Base-by-base conservation (phyloP, 2,329 filamentous ascomycete genomes). In the Leptographium galeiforme region DNA sequence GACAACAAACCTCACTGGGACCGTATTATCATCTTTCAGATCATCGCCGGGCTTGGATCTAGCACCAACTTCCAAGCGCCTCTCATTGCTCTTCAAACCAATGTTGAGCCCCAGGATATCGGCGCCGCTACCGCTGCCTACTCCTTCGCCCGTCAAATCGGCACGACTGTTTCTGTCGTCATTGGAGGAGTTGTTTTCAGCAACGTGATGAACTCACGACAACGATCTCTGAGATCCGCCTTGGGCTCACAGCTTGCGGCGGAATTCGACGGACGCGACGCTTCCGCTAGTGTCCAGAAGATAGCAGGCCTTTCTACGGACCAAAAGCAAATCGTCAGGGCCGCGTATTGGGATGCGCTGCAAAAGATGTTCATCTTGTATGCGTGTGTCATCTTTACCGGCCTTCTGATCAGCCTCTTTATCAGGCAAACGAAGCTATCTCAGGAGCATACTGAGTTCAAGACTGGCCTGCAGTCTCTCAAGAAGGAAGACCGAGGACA, bases 61-160 rank as follows among this genome's bases (percentile, higher is more conserved):
- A 79, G 79, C 0, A 73, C 77, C 43, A 77, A 78, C 59, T 78
- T 81, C 62, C 76, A 82, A 60, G 67, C 76, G 0, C 81, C 78
- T 0, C 65, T 82, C 25, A 72, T 82, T 34, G 76, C 77, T 1
- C 70, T 85, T 8, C 82, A 86, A 57, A 71, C 75, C 6, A 73
- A 72, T 25, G 75, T 84, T 34, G 69, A 72, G 10, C 72, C 72
- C 3, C 63, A 68, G 7, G 78, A 84, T 54, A 77, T 79, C 48
- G 77, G 77, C 2, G 73, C 76, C 2, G 79, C 76, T 16, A 81
- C 78, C 0, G 72, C 79, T 0, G 75, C 77, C 8, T 78, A 79
- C 59, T 66, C 69, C 6, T 81, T 81, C 61, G 62, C 76, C 39
- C 70, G 78, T 19, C 73, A 74, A 57, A 64, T 81, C 11, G 51